A percentile compares a stretch with the other conserved stretches of the same genome.
Evolutionary conservation across 805 yeast species (phyloP).

Genomic region (Candida endomychidarum): DNA sequence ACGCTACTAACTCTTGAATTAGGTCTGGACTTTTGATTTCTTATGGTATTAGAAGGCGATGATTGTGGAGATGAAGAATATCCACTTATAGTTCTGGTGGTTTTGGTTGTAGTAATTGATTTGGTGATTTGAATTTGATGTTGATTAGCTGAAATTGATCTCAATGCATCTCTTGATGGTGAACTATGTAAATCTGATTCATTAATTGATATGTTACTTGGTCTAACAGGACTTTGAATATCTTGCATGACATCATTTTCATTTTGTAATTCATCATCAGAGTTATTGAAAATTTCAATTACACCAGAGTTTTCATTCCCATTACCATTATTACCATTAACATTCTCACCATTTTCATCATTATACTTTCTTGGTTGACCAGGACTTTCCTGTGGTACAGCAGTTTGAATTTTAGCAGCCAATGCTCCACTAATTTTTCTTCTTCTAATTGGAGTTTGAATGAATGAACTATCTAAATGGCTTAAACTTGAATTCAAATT

Average conservation of each 20-base stretch:
- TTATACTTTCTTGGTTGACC: conserved; percentile 89
- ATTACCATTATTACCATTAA: conserved; percentile 19
- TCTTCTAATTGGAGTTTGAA: conserved; percentile 71
- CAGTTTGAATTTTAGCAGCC: conserved; percentile 65
- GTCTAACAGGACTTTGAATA: conserved; percentile 13
- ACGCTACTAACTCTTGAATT: conserved; percentile 22
- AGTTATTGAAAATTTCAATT: conserved; percentile 41
- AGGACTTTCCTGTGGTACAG: conserved; percentile 90
- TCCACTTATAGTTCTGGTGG: conserved; percentile 15
- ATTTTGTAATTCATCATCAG: conserved; percentile 33
- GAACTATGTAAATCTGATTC: conserved; percentile 10
- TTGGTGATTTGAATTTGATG: conserved; percentile 24
- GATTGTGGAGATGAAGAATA: conserved; percentile 17
- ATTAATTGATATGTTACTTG: conserved; percentile 8
- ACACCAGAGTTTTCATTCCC: conserved; percentile 25
- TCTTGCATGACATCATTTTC: conserved; percentile 18
- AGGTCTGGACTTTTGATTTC: conserved; percentile 20
- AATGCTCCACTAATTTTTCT: conserved; percentile 64
- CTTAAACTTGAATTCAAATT: conserved; percentile 29
- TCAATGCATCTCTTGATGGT: conserved; percentile 39
- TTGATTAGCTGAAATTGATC: conserved; percentile 37
- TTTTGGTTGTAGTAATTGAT: conserved; percentile 16
- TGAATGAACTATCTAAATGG: conserved; percentile 48
- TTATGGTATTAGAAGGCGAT: conserved; percentile 12
- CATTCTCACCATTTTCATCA: conserved; percentile 21